Evolutionary conservation across 2,329 filamentous ascomycete species (phyloP).

Genomic region (Colletotrichum sublineola): DNA sequence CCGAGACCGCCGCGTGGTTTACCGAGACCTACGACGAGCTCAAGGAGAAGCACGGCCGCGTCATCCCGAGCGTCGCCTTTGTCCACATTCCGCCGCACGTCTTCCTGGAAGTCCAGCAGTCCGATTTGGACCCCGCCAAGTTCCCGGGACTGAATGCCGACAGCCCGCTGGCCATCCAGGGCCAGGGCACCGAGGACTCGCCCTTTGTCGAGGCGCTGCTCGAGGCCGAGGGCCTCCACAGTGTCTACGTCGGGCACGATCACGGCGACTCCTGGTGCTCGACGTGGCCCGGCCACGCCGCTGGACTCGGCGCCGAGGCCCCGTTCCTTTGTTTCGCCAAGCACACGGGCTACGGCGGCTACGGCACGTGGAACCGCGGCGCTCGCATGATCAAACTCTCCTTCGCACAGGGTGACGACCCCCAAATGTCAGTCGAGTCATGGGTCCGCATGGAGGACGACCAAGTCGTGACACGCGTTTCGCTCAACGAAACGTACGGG

Average conservation of each 20-base stretch:
- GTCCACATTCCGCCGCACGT: constrained; percentile 43
- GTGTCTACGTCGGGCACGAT: constrained; percentile 69
- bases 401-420: constrained; percentile 52
- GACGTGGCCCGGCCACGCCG: constrained; percentile 45
- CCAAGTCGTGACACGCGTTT: constrained; percentile 63
- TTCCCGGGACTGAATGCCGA: constrained; percentile 52
- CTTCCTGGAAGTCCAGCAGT: constrained; percentile 40
- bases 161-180: constrained; percentile 49
- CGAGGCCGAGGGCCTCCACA: constrained; percentile 60
- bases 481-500: constrained; percentile 72
- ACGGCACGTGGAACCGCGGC: constrained; percentile 74
- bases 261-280: constrained; percentile 64
- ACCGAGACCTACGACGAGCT: constrained; percentile 47
- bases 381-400: constrained; percentile 53
- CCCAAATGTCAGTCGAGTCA: constrained; percentile 61
- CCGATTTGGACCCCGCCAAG: constrained; percentile 48
- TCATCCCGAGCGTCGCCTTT: constrained; percentile 43
- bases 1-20: constrained; percentile 61
- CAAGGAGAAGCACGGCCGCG: constrained; percentile 39
- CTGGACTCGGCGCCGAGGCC: constrained; percentile 51
- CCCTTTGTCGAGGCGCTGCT: constrained; percentile 66
- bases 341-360: constrained; percentile 78
- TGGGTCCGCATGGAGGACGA: constrained; percentile 74
- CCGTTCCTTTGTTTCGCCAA: constrained; percentile 68
- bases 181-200: constrained; percentile 55